A percentile compares a stretch with the other conserved stretches of the same genome.
These are phyloP conservation scores for Sophora flavescens DNA, from an alignment of 306 rosid species.

Conservation along the genomic window DNA sequence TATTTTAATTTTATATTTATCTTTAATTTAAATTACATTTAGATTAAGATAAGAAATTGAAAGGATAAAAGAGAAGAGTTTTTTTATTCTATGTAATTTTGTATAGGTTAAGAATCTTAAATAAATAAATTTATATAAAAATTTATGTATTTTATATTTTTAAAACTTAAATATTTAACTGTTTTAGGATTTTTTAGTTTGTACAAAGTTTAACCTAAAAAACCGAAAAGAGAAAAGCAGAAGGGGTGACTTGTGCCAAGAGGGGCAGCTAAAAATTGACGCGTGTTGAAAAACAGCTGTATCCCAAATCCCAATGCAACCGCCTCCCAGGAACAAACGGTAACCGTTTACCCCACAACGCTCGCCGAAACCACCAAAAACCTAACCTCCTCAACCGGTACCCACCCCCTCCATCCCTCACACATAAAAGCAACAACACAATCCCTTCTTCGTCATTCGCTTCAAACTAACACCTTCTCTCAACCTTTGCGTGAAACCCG, in stretches of 20 bases:
- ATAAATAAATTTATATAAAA: too few relatives aligned
- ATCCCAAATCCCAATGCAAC: conserved; percentile 69
- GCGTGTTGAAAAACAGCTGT: conserved; percentile 94
- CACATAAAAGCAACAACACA: conserved; percentile 45
- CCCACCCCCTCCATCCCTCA: conserved; percentile 44
- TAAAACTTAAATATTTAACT: too few relatives aligned
- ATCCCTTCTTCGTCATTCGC: not conserved
- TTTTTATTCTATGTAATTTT: too few relatives aligned
- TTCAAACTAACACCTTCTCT: too few relatives aligned
- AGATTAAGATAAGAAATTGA: not conserved
- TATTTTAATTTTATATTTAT: not conserved
- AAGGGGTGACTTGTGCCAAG: conserved; percentile 46
- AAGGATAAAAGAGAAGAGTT: conserved; percentile 21
- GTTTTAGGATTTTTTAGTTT: too few relatives aligned
- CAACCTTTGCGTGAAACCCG: not conserved
- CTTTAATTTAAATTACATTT: not conserved
- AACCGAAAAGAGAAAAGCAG: not conserved
- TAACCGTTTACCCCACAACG: conserved; percentile 43
- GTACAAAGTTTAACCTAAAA: too few relatives aligned
- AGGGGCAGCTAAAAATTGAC: conserved; percentile 50
- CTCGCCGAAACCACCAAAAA: conserved; percentile 24
- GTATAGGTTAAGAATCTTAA: too few relatives aligned
- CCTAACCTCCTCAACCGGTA: conserved; percentile 69
- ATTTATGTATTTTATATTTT: too few relatives aligned
- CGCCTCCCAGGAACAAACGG: conserved; percentile 65